Conservation (phyloP, 2,329 filamentous ascomycete genomes). For the Pseudogymnoascus sp. region DNA sequence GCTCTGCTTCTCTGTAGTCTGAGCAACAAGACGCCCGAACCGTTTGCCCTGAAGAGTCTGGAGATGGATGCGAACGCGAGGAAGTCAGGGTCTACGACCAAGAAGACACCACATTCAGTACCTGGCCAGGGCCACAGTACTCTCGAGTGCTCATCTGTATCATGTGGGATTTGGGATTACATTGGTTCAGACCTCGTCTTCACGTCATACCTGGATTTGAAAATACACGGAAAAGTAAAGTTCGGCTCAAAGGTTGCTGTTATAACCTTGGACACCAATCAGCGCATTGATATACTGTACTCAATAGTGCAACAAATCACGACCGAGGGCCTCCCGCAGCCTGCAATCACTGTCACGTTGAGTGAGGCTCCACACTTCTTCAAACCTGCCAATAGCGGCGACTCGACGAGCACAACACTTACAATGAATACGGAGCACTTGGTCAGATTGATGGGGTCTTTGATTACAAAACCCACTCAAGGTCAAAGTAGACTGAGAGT, state of each 20-base stretch:
- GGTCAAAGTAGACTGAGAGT: constrained; percentile 23
- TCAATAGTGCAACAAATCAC: constrained; percentile 27
- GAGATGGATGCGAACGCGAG: constrained; percentile 25
- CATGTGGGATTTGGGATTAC: constrained; percentile 40
- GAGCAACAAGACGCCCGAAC: constrained; percentile 33
- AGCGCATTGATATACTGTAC: constrained; percentile 43
- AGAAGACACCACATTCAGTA: constrained; percentile 14
- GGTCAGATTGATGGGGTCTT: neutral
- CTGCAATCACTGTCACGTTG: constrained; percentile 37
- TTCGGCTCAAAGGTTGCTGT: constrained; percentile 35
- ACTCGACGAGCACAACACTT: neutral
- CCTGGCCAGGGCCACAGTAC: constrained; percentile 17
- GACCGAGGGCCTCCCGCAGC: constrained; percentile 34
- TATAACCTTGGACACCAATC: constrained; percentile 28
- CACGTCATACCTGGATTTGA: constrained; percentile 35
- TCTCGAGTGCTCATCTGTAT: constrained; percentile 30
- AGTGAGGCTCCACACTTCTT: constrained; percentile 30
- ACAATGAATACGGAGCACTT: neutral
- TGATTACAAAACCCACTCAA: neutral
- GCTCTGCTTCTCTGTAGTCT: constrained; percentile 21
- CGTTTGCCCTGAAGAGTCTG: constrained; percentile 32
- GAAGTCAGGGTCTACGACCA: constrained; percentile 16
- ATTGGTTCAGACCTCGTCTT: constrained; percentile 33
- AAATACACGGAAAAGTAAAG: constrained; percentile 31
- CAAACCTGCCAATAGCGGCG: neutral